These are phyloP conservation scores for Thalassia testudinum DNA, from an alignment of 116 monocot genomes.

Conservation along the genomic window DNA sequence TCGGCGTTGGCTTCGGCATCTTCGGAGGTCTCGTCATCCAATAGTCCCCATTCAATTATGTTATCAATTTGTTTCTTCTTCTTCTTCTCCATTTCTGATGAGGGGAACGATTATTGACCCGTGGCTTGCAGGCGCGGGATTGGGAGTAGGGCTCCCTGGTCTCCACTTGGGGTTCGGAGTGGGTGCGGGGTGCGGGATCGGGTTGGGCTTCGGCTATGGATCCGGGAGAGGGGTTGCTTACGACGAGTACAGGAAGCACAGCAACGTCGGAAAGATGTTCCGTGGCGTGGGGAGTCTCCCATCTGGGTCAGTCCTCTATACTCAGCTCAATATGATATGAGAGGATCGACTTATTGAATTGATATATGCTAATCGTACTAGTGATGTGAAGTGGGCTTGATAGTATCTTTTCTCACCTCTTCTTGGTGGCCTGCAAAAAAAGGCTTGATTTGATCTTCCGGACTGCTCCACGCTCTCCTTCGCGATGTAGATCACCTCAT, in stretches of 20 bases:
- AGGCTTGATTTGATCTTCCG: too few species aligned
- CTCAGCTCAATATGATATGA: too few species aligned
- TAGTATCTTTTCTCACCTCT: too few species aligned
- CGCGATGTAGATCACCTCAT: too few species aligned
- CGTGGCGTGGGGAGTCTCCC: slow-evolving; percentile 10
- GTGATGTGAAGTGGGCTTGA: too few species aligned
- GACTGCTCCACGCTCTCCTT: too few species aligned
- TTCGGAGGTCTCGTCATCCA: slow-evolving; percentile 42
- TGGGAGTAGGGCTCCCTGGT: slow-evolving; percentile 85
- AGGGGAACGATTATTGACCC: background rate
- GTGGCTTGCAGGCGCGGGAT: slow-evolving; percentile 52
- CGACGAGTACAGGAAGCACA: slow-evolving; percentile 44
- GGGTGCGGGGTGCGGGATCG: slow-evolving; percentile 90
- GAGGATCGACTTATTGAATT: too few species aligned
- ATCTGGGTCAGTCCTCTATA: slow-evolving; percentile 52
- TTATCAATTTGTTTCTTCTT: background rate
- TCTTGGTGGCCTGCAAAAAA: too few species aligned
- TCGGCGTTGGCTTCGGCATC: slow-evolving; percentile 65
- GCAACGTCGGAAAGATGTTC: slow-evolving; percentile 72
- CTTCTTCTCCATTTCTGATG: background rate
- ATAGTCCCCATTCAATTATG: background rate
- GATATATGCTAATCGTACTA: too few species aligned
- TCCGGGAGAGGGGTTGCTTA: slow-evolving; percentile 68
- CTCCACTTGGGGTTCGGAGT: slow-evolving; percentile 57
- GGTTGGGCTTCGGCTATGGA: slow-evolving; percentile 93